These are phyloP conservation scores for Neurospora tetrasperma DNA, from an alignment of 495 filamentous ascomycete genomes.

Conservation along the genomic window DNA sequence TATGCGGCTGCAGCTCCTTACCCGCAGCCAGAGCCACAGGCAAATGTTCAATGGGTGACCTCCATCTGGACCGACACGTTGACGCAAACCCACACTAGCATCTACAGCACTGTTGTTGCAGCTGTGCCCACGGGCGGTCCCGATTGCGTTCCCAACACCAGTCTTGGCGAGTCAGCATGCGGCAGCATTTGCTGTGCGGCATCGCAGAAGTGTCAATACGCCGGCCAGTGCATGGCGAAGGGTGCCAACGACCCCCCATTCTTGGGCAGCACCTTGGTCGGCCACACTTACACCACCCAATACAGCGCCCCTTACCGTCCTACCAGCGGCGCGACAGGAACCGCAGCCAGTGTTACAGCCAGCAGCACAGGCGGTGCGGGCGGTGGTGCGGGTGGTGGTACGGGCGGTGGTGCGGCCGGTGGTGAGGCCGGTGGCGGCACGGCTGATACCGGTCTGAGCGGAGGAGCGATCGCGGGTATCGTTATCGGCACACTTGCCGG, in stretches of 20 bases:
- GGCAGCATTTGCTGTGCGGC: constrained; percentile 65
- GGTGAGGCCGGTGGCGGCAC: constrained; percentile 19
- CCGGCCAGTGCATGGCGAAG: constrained; percentile 33
- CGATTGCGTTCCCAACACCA: constrained; percentile 42
- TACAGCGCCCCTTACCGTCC: constrained; percentile 55
- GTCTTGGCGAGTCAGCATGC: constrained; percentile 54
- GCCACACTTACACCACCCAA: constrained; percentile 29
- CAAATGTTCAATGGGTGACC: constrained; percentile 22
- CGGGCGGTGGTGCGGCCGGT: constrained; percentile 33
- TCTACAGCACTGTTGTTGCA: constrained; percentile 41
- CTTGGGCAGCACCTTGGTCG: constrained; percentile 24
- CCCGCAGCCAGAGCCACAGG: constrained; percentile 27
- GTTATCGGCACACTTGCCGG: constrained; percentile 80
- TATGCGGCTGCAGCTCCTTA: constrained; percentile 30
- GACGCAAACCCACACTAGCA: constrained; percentile 52
- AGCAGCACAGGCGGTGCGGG: constrained; percentile 32
- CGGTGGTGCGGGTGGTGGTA: constrained; percentile 31
- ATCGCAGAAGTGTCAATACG: constrained; percentile 53
- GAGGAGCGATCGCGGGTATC: constrained; percentile 88
- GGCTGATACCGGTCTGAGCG: constrained; percentile 50
- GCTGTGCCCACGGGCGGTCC: constrained; percentile 32
- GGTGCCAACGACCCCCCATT: constrained; percentile 16
- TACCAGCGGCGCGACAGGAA: constrained; percentile 46
- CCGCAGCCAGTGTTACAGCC: constrained; percentile 36
- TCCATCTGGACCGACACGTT: constrained; percentile 73